phyloP scores from a whole-genome alignment of 1,284 basidiomycete species.

The Ganoderma lucidum region DNA sequence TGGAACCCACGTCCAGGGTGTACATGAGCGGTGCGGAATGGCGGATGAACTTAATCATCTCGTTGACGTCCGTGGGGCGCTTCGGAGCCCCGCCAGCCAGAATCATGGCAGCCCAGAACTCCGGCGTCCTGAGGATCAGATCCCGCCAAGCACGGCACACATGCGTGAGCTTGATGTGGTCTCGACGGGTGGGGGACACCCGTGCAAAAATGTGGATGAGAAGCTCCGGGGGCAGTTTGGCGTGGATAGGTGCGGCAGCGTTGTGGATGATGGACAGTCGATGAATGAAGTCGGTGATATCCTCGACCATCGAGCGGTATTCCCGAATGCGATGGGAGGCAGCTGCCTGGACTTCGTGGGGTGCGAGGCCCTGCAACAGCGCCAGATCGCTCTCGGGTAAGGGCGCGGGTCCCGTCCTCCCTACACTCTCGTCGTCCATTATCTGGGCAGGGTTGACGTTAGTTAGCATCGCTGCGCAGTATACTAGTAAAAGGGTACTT shows the following conservation, averaged over 20 bases:
- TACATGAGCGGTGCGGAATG: conserved; percentile 9
- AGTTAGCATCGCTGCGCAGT: neutral
- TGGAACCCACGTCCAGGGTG: neutral
- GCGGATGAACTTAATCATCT: conserved; percentile 2
- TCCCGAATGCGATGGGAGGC: neutral
- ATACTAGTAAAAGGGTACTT: neutral
- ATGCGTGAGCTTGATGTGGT: conserved; percentile 6
- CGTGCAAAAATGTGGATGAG: conserved; percentile 9
- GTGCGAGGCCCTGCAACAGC: neutral
- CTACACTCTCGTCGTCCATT: neutral
- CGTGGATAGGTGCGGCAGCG: neutral
- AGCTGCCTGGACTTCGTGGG: neutral
- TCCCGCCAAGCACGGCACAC: conserved; percentile 12
- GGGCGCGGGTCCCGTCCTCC: neutral
- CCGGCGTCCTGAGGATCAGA: conserved; percentile 7
- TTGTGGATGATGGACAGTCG: neutral
- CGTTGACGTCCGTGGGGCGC: neutral
- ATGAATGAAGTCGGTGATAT: neutral
- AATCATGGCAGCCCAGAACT: conserved; percentile 9
- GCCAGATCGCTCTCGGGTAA: conserved; percentile 4
- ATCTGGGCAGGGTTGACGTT: neutral
- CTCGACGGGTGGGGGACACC: neutral
- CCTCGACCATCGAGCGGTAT: conserved; percentile 1
- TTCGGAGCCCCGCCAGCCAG: neutral
- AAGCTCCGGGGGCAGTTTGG: conserved; percentile 10